phyloP scores from a whole-genome alignment of 495 filamentous ascomycete genomes.

The Cryomyces minteri region DNA sequence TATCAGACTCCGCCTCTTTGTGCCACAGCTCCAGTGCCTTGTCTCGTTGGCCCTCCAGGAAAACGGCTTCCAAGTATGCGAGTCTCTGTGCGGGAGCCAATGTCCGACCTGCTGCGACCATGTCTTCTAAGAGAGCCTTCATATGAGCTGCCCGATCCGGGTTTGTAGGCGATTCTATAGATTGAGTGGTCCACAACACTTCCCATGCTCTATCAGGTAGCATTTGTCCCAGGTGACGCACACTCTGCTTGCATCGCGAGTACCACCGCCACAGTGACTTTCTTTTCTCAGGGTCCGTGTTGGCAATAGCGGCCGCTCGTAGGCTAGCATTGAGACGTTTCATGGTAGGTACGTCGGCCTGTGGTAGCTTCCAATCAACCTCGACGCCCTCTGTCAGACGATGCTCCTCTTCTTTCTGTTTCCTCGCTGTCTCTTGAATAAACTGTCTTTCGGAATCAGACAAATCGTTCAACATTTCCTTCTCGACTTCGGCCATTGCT shows the following conservation, averaged over 20 bases:
- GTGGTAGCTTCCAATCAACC: too few relatives aligned
- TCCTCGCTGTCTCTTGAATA: too few relatives aligned
- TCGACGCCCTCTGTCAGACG: too few relatives aligned
- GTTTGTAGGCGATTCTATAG: not conserved
- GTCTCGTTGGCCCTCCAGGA: constrained; percentile 35
- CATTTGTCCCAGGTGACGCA: not conserved
- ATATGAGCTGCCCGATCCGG: not conserved
- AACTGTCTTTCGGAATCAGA: too few relatives aligned
- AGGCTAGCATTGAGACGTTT: not conserved
- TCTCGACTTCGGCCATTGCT: too few relatives aligned
- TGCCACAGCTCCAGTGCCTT: constrained; percentile 49
- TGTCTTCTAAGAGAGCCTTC: not conserved
- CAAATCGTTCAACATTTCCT: too few relatives aligned
- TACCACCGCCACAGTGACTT: not conserved
- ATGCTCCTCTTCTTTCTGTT: too few relatives aligned
- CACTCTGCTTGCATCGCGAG: not conserved
- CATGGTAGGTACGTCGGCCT: too few relatives aligned
- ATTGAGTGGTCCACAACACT: not conserved
- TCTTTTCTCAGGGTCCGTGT: not conserved
- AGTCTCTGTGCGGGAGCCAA: constrained; percentile 25
- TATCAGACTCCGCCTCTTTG: constrained; percentile 30
- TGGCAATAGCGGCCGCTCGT: not conserved
- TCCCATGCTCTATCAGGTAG: not conserved
- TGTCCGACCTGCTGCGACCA: not conserved
- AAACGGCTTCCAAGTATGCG: constrained; percentile 44